A percentile compares a stretch with the other conserved stretches of the same genome.
These are phyloP conservation scores for Coriolopsis trogii DNA, from an alignment of 1,284 basidiomycete species.

Conservation along the genomic window DNA sequence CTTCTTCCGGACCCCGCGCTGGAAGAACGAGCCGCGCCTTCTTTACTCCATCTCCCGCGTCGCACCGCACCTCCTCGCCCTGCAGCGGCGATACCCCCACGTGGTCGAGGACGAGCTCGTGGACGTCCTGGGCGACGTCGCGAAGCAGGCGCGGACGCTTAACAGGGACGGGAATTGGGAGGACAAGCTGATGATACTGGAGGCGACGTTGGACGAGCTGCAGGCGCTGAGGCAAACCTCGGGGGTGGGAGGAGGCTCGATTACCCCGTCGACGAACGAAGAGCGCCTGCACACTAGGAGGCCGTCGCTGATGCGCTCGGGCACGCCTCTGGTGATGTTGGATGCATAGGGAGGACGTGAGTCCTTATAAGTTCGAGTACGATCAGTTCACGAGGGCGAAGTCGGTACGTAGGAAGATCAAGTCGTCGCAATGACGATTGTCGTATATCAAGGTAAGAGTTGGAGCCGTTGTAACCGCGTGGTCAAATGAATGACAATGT, in stretches of 20 bases:
- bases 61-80: conserved; percentile 15
- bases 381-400: background rate
- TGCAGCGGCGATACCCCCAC: conserved; percentile 13
- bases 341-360: background rate
- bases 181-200: conserved; percentile 20
- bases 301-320: conserved; percentile 17
- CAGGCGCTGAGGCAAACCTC: background rate
- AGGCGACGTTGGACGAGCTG: conserved; percentile 13
- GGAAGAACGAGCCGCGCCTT: conserved; percentile 13
- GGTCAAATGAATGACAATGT: too few relatives aligned
- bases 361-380: background rate
- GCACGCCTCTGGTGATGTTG: background rate
- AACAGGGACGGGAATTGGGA: conserved; percentile 21
- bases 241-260: background rate
- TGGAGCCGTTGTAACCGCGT: too few relatives aligned
- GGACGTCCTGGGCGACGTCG: conserved; percentile 14
- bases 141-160: conserved; percentile 8
- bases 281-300: background rate
- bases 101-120: conserved; percentile 10
- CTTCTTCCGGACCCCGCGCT: conserved; percentile 20
- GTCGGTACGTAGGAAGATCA: conserved; percentile 75
- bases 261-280: background rate
- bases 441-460: background rate
- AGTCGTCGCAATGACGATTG: conserved; percentile 38
- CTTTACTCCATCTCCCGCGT: conserved; percentile 21